Percentiles rank a stretch among this genome's conserved stretches.
phyloP scores from a whole-genome alignment of 345 rosid genomes.

The Populus nigra region DNA sequence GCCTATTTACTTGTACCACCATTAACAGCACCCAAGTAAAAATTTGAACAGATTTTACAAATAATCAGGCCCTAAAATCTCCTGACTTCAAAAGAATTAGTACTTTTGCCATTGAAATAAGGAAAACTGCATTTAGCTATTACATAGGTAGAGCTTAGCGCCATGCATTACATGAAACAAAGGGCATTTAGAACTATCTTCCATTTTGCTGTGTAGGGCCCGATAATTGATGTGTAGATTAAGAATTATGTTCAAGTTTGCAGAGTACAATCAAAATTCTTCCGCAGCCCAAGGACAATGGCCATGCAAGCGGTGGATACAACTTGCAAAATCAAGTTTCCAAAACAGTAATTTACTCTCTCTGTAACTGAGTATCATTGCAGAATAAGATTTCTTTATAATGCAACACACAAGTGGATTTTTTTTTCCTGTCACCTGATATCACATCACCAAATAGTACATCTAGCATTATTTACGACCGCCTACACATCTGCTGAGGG shows the following conservation, averaged over 20 bases:
- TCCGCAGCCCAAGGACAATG: neutral
- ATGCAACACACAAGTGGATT: neutral
- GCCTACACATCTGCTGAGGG: neutral
- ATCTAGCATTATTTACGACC: neutral
- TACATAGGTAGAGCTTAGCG: neutral
- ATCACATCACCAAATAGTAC: neutral
- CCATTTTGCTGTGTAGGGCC: neutral
- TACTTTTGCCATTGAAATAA: neutral
- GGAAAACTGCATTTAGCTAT: neutral
- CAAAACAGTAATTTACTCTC: neutral
- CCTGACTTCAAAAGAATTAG: neutral
- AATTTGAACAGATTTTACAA: neutral
- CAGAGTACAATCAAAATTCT: neutral
- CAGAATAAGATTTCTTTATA: neutral
- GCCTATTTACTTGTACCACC: neutral
- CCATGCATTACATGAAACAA: neutral
- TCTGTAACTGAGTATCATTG: neutral
- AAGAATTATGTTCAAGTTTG: neutral
- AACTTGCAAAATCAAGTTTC: neutral
- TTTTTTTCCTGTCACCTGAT: neutral
- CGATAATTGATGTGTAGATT: neutral
- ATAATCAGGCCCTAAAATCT: neutral
- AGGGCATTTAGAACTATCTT: neutral
- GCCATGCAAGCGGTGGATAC: neutral
- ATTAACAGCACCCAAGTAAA: neutral